A percentile compares a stretch with the other conserved stretches of the same genome.
These are phyloP conservation scores for Nitzschia sp. DNA, from an alignment of 108 stramenopile species.

Conservation along the genomic window DNA sequence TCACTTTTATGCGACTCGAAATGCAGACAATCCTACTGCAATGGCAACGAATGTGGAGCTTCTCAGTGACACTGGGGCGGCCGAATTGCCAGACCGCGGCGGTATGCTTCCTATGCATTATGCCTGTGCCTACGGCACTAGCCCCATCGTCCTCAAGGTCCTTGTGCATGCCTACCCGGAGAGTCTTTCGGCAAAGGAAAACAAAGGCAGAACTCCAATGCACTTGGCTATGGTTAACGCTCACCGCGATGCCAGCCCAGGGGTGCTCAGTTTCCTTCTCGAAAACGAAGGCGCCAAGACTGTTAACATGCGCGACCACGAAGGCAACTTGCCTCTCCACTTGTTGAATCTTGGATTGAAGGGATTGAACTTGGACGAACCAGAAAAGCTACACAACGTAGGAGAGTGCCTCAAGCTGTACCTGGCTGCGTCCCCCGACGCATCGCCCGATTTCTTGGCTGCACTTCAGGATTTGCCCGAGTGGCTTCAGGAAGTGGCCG, in stretches of 20 bases:
- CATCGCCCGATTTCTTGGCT: conserved; percentile 76
- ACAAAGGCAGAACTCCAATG: conserved; percentile 78
- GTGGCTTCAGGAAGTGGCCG: conserved; percentile 80
- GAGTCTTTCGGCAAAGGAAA: conserved; percentile 56
- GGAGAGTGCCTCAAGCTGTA: conserved; percentile 73
- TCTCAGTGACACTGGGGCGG: conserved; percentile 48
- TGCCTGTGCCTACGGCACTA: conserved; percentile 80
- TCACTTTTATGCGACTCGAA: conserved; percentile 67
- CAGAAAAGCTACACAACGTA: conserved; percentile 54
- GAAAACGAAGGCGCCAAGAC: conserved; percentile 40
- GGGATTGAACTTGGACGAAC: conserved; percentile 22
- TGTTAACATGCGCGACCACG: conserved; percentile 69
- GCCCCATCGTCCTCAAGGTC: conserved; percentile 61
- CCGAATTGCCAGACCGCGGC: conserved; percentile 59
- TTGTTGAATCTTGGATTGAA: conserved; percentile 58
- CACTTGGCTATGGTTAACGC: conserved; percentile 91
- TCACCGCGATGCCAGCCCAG: conserved; percentile 71
- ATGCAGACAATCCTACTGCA: conserved; percentile 35
- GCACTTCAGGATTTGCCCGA: conserved; percentile 81
- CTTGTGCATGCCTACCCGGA: conserved; percentile 71
- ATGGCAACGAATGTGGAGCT: conserved; percentile 47
- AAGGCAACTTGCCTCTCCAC: conserved; percentile 76
- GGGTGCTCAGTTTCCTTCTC: conserved; percentile 64
- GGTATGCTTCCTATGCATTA: conserved; percentile 86
- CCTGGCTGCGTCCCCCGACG: conserved; percentile 56